Base-by-base conservation (phyloP, 371 early-diverging fungal species). In the Mucor circinelloides region DNA sequence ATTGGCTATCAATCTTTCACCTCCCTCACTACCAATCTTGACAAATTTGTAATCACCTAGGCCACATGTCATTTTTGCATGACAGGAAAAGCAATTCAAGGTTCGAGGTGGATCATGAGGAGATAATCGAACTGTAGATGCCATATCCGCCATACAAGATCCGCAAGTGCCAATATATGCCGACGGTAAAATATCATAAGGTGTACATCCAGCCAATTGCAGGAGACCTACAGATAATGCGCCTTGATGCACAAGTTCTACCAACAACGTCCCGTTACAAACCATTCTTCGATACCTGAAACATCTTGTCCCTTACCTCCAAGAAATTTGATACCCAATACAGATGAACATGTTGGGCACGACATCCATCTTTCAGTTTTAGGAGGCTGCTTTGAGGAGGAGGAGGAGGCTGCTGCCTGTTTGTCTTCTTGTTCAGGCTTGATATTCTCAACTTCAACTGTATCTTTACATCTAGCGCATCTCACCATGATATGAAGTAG, bases 391-490 rank as follows among this genome's bases (percentile, higher is more conserved):
- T 66, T 58, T 28, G 58, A 60, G 0, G 50, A 50, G 23, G 50
- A 50, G 0, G 50, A 21, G 5, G 50, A 25, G 7, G 50, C 50
- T 12, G 69, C n/a, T 55, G 69, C n/a, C 48, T 62, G n/a, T 28
- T 70, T 52, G 28, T 68, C 62, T 0, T 68, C 67, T 25, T 68
- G 50, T 54, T 80, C 76, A 1, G 89, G 88, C 10, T 75, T 19
- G 4, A 92, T 74, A 25, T 86, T 81, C 19, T 81, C 82, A 4
- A 91, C 63, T 46, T 88, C 89, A 0, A 83, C 72, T 0, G 80
- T 78, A 21, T 78, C 64, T 68, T 91, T 94, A 84, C 95, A 95
- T 1, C 93, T 83, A 3, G 65, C 70, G 66, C 96, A 96, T 21
- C 87, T 86, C 13, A 93, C 89, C 6, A 85, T 44, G 6, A 95